These are phyloP conservation scores for Salinomyces thailandicus DNA, from an alignment of 2,329 filamentous ascomycete species.

Conservation along the genomic window DNA sequence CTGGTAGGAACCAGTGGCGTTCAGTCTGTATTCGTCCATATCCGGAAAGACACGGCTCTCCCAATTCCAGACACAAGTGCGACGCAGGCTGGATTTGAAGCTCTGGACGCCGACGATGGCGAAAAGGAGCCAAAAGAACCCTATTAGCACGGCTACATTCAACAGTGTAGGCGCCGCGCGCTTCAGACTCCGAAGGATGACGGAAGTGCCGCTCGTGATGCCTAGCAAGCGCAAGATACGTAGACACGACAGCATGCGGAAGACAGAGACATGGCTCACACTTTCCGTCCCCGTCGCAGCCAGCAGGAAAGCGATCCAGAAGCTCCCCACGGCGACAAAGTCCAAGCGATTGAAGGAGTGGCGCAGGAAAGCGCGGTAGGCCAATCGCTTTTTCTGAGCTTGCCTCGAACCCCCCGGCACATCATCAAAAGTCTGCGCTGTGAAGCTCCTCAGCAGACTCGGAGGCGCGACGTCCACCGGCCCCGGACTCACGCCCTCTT, in stretches of 20 bases:
- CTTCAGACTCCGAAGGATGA: conserved; percentile 89
- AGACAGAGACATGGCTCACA: conserved; percentile 67
- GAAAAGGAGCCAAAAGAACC: conserved; percentile 97
- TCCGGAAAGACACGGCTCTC: conserved; percentile 30
- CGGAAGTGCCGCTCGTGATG: conserved; percentile 85
- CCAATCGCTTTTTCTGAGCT: conserved; percentile 73
- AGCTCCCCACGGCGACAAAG: conserved; percentile 87
- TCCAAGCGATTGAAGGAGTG: conserved; percentile 95
- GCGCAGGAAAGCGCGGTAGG: conserved; percentile 80
- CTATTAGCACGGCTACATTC: conserved; percentile 85
- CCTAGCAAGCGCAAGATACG: conserved; percentile 85
- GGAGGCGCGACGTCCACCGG: conserved; percentile 17
- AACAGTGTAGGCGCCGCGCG: conserved; percentile 86
- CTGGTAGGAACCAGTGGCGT: conserved; percentile 46
- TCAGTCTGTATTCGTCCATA: conserved; percentile 44
- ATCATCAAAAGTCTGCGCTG: conserved; percentile 30
- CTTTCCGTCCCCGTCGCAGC: conserved; percentile 59
- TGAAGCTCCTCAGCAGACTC: conserved; percentile 26
- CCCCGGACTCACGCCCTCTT: conserved; percentile 9
- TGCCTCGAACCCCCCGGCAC: conserved; percentile 55
- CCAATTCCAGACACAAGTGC: conserved; percentile 43
- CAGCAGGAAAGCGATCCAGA: conserved; percentile 81
- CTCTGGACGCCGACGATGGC: conserved; percentile 94
- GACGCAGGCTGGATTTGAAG: conserved; percentile 51
- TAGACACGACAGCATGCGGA: conserved; percentile 92